Evolutionary conservation across 345 rosid species (phyloP).

Genomic region (Bruguiera sexangula): DNA sequence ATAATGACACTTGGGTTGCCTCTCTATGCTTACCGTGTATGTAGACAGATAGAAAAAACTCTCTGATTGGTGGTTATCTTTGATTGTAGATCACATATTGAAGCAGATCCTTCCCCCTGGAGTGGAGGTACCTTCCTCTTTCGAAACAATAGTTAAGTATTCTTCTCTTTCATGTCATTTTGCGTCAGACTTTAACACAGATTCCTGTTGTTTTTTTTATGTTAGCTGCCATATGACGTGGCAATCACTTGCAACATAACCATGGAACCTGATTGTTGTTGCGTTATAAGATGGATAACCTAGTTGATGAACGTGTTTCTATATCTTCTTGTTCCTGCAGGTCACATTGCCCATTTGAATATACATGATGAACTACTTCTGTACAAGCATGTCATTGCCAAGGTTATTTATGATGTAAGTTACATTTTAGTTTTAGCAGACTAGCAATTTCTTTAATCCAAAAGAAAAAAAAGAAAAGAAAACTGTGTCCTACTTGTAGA

Average conservation of each 20-base stretch:
- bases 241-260: background rate
- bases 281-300: constrained; percentile 1
- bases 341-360: constrained; percentile 91
- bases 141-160: constrained; percentile 90
- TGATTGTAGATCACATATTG: constrained; percentile 68
- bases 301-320: constrained; percentile 18
- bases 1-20: background rate
- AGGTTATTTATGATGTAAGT: constrained; percentile 87
- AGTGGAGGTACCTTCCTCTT: constrained; percentile 88
- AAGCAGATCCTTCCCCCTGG: constrained; percentile 88
- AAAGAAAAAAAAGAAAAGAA: background rate
- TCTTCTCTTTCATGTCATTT: constrained; percentile 6
- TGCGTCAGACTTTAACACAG: background rate
- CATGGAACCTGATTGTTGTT: background rate
- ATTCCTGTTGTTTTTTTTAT: constrained; percentile 3
- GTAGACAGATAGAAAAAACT: constrained; percentile 2
- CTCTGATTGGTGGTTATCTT: constrained; percentile 13
- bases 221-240: background rate
- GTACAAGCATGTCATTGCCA: constrained; percentile 80
- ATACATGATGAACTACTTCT: constrained; percentile 79
- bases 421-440: background rate
- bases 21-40: background rate
- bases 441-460: background rate
- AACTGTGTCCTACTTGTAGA: background rate
- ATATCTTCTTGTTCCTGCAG: constrained; percentile 44